phyloP scores from a whole-genome alignment of 306 rosid genomes.

The Trifolium repens region DNA sequence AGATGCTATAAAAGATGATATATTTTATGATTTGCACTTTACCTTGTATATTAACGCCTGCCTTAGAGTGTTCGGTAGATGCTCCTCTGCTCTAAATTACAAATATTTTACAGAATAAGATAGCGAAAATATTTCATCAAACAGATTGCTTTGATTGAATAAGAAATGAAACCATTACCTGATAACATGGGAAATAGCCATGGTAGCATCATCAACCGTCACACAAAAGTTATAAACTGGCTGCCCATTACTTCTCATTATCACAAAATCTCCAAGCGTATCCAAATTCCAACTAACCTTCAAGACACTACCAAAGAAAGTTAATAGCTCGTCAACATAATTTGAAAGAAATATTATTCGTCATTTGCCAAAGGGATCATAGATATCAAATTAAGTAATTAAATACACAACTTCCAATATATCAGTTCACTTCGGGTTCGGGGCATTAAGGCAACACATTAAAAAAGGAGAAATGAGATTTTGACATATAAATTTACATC shows the following conservation, averaged over 20 bases:
- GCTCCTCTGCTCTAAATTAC: slow-evolving; percentile 83
- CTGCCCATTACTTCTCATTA: slow-evolving; percentile 98
- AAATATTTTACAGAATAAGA: slow-evolving; percentile 28
- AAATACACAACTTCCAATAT: neutral
- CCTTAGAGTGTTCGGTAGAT: slow-evolving; percentile 84
- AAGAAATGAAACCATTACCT: slow-evolving; percentile 58
- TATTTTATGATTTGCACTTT: slow-evolving; percentile 2
- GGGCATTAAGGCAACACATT: neutral
- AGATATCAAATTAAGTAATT: neutral
- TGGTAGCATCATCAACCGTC: slow-evolving; percentile 96
- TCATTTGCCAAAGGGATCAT: slow-evolving; percentile 10
- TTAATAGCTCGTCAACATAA: slow-evolving; percentile 49
- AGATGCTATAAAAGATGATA: slow-evolving; percentile 10
- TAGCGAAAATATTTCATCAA: slow-evolving; percentile 16
- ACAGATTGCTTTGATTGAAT: slow-evolving; percentile 3
- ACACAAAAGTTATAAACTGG: slow-evolving; percentile 98
- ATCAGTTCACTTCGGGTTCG: neutral
- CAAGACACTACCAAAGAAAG: slow-evolving; percentile 77
- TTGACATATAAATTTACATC: no score
- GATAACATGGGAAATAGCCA: slow-evolving; percentile 97
- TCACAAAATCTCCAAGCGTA: slow-evolving; percentile 96
- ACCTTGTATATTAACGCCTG: slow-evolving; percentile 92
- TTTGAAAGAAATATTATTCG: slow-evolving; percentile 6
- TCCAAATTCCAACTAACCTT: slow-evolving; percentile 99
- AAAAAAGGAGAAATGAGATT: no score